These are phyloP conservation scores for Heterobasidion annosum DNA, from an alignment of 1,284 basidiomycete genomes.

Conservation along the genomic window DNA sequence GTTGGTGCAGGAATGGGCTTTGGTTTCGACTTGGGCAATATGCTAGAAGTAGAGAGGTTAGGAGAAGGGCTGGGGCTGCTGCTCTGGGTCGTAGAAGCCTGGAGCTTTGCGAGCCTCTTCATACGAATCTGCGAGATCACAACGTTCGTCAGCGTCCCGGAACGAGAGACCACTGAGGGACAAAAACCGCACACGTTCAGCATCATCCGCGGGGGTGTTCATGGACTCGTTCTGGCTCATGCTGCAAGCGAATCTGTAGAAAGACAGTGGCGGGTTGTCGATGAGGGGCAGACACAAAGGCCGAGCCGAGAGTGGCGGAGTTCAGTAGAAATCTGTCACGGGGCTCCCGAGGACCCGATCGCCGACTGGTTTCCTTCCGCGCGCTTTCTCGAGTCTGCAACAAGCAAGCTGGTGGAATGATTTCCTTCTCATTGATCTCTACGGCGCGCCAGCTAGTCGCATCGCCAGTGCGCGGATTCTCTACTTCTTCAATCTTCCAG, in stretches of 20 bases:
- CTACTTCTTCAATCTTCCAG: slow-evolving; percentile 20
- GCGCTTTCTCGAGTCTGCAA: no score
- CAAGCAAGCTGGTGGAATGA: background rate
- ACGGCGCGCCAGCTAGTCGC: slow-evolving; percentile 14
- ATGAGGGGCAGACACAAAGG: background rate
- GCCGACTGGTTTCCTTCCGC: background rate
- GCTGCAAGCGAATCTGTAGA: background rate
- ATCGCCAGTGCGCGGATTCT: slow-evolving; percentile 24
- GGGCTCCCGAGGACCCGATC: background rate
- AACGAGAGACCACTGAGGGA: background rate
- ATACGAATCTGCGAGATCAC: slow-evolving; percentile 60
- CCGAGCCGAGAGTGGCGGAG: background rate
- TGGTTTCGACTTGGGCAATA: slow-evolving; percentile 19
- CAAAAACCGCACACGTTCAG: slow-evolving; percentile 51
- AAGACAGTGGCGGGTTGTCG: background rate
- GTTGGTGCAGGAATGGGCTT: slow-evolving; percentile 9
- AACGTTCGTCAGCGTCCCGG: background rate
- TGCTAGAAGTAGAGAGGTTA: slow-evolving; percentile 22
- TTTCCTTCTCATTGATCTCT: slow-evolving; percentile 10
- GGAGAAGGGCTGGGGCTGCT: slow-evolving; percentile 23
- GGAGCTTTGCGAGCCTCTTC: slow-evolving; percentile 78
- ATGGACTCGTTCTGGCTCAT: slow-evolving; percentile 28
- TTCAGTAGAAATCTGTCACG: background rate
- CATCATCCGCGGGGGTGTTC: slow-evolving; percentile 57
- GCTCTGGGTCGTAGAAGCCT: slow-evolving; percentile 29